Percentiles rank a stretch among this genome's conserved stretches.
Evolutionary conservation across 2,329 filamentous ascomycete species (phyloP).

Genomic region (Neoarthrinium moseri): DNA sequence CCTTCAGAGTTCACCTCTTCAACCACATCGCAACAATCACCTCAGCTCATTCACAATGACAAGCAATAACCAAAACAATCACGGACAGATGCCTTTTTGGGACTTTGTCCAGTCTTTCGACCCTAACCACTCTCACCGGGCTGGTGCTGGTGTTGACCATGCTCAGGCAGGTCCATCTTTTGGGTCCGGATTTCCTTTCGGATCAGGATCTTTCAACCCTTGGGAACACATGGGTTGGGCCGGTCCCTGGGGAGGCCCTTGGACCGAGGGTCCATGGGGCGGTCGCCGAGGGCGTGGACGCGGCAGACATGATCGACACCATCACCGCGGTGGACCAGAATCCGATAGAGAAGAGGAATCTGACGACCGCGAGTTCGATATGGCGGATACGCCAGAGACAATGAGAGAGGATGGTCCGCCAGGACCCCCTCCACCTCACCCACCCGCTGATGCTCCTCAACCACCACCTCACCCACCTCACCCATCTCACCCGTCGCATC

Average conservation of each 20-base stretch:
- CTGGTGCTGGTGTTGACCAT: conserved; percentile 38
- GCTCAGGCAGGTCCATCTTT: conserved; percentile 21
- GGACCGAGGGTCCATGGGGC: conserved; percentile 9
- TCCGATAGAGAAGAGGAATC: conserved; percentile 18
- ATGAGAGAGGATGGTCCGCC: conserved; percentile 19
- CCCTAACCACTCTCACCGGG: conserved; percentile 22
- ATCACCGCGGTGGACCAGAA: conserved; percentile 22
- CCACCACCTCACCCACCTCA: conserved; percentile 15
- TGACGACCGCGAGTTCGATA: conserved; percentile 29
- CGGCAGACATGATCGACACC: conserved; percentile 18
- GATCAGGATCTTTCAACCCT: conserved; percentile 15
- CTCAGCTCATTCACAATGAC: conserved; percentile 11
- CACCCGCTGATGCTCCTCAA: conserved; percentile 11
- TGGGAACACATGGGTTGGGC: conserved; percentile 13
- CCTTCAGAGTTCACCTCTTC: background rate
- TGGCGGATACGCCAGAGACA: conserved; percentile 32
- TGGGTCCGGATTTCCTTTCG: conserved; percentile 33
- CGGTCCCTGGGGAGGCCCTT: conserved; percentile 13
- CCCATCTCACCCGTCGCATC: conserved; percentile 17
- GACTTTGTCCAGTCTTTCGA: conserved; percentile 35
- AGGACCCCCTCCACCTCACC: conserved; percentile 12
- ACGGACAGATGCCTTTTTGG: conserved; percentile 21
- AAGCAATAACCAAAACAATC: conserved; percentile 18
- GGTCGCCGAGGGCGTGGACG: conserved; percentile 14
- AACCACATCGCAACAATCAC: background rate